Evolutionary conservation across 2,329 filamentous ascomycete species (phyloP).

Genomic region (Drechmeria coniospora): DNA sequence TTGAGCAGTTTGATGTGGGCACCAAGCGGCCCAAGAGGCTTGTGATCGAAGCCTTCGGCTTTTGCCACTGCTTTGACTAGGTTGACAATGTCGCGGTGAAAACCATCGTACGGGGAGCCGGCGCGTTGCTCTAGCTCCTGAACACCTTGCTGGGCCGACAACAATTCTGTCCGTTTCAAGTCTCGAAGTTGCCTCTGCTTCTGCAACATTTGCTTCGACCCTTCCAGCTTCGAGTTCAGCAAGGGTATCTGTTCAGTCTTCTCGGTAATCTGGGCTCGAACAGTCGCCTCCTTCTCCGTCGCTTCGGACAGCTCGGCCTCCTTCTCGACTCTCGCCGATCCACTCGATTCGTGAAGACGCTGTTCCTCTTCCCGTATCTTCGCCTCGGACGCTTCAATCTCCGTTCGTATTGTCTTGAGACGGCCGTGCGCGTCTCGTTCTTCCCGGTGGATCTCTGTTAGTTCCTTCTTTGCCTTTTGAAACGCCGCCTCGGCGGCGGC

Average conservation of each 20-base stretch:
- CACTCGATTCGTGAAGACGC: slow-evolving; percentile 52
- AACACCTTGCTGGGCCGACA: slow-evolving; percentile 27
- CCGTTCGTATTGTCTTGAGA: slow-evolving; percentile 35
- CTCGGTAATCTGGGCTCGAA: slow-evolving; percentile 13
- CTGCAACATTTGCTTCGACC: slow-evolving; percentile 15
- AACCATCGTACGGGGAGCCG: slow-evolving; percentile 47
- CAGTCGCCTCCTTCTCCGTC: slow-evolving; percentile 9
- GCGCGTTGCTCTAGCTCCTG: slow-evolving; percentile 39
- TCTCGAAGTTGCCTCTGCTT: slow-evolving; percentile 17
- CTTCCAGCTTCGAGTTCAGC: slow-evolving; percentile 17
- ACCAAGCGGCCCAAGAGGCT: slow-evolving; percentile 74
- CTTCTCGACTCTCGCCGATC: slow-evolving; percentile 51
- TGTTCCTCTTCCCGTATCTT: slow-evolving; percentile 40
- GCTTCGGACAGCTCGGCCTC: slow-evolving; percentile 32
- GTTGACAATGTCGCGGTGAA: slow-evolving; percentile 42
- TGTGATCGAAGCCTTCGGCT: slow-evolving; percentile 53
- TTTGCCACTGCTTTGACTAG: slow-evolving; percentile 54
- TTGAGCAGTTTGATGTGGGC: slow-evolving; percentile 60
- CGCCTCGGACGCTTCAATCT: slow-evolving; percentile 27
- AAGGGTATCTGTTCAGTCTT: slow-evolving; percentile 14
- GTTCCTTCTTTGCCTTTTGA: slow-evolving; percentile 34
- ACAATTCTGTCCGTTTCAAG: slow-evolving; percentile 38
- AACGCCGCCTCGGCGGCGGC: slow-evolving; percentile 33
- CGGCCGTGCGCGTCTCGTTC: slow-evolving; percentile 49
- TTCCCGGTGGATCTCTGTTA: slow-evolving; percentile 40